A percentile compares a stretch with the other conserved stretches of the same genome.
Conservation (phyloP, 192 early-diverging fungal genomes). For the Coemansia sp. region DNA sequence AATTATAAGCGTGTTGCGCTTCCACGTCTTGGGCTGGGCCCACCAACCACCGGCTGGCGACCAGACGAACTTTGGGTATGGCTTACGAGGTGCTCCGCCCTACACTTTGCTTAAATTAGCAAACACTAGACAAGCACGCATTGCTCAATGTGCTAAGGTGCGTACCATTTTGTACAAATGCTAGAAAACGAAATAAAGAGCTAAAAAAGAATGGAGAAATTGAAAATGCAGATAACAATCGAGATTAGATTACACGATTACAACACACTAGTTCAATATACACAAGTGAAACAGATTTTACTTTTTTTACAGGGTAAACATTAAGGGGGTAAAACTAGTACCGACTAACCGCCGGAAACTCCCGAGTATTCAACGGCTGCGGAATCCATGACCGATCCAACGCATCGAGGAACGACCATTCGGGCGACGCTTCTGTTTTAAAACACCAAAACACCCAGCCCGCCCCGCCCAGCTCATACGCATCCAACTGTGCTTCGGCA, state of each 20-base stretch:
- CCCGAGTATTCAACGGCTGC: constrained; percentile 38
- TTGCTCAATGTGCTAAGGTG: not conserved
- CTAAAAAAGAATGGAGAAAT: not conserved
- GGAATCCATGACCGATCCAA: constrained; percentile 69
- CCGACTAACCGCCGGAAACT: constrained; percentile 26
- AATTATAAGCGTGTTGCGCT: constrained; percentile 50
- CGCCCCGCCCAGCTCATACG: constrained; percentile 60
- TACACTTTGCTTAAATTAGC: not conserved
- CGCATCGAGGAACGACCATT: constrained; percentile 70
- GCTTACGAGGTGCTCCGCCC: constrained; percentile 50
- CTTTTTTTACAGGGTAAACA: not conserved
- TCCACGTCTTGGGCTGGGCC: constrained; percentile 61
- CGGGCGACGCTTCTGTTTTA: constrained; percentile 68
- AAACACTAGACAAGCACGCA: not conserved
- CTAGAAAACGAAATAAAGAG: not conserved
- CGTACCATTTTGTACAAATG: constrained; percentile 1
- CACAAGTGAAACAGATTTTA: no score
- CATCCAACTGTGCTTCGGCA: constrained; percentile 65
- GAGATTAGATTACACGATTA: no score
- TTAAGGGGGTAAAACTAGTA: not conserved
- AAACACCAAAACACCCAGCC: constrained; percentile 78
- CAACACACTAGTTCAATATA: no score
- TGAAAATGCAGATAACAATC: not conserved
- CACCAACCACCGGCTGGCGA: constrained; percentile 65
- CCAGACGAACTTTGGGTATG: constrained; percentile 55